Base-by-base conservation (phyloP, 805 yeast species). In the Lipomyces kockii region DNA sequence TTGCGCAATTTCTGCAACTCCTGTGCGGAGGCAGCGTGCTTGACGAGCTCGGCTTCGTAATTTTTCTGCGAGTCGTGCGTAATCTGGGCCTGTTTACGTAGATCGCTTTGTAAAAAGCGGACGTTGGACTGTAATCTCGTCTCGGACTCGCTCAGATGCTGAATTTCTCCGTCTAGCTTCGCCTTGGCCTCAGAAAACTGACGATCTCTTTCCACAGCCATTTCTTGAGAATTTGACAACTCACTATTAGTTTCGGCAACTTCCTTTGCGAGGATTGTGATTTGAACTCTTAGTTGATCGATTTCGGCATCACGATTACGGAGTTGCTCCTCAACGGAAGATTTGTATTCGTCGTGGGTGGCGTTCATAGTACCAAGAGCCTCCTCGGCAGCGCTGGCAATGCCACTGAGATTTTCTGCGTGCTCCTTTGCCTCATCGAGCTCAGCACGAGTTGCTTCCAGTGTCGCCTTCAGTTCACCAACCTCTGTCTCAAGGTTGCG, bases 321-420 rank as follows among this genome's bases (percentile, higher is more conserved):
- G 5, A 66, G 37, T 29, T 61, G 57, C 22, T 57, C 66, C 35
- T 74, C 74, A 17, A 71, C 66, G 1, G 70, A 17, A 9, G 70
- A 66, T 69, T 82, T 83, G 69, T 77, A 83, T 58, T 77, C 77
- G 60, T 83, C 91, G 74, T 84, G 89, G 0, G 88, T 80, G 25
- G 80, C 79, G 35, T 85, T 86, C 67, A 90, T 80, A 58, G 83
- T 80, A 51, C 79, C 77, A 51, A 91, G 80, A 4, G 92, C 86
- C 62, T 84, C 85, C 74, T 91, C 96, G 2, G 91, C 86, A 14
- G 89, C 86, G 61, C 78, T 78, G 0, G 92, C 87, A 53, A 91
- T 82, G n/a, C 80, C 80, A 65, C 87, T 85, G 75, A 88, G 85
- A 71, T 89, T 87, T n/a, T 82, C 82, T 9, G 85, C 83, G 72